phyloP scores from a whole-genome alignment of 305 asterid species.

The Stenogyne calaminthoides region DNA sequence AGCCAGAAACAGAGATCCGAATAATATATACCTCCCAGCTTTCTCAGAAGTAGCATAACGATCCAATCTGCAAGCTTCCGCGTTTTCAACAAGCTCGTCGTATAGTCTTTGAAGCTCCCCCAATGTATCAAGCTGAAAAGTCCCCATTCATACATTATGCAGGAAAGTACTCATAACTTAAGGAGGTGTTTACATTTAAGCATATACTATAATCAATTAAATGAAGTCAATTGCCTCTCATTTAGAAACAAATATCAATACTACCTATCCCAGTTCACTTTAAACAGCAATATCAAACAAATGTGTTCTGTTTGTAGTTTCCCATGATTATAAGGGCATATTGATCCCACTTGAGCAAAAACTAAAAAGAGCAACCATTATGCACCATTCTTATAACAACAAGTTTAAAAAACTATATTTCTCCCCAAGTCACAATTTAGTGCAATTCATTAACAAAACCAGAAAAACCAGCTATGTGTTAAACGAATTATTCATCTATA shows the following conservation, averaged over 20 bases:
- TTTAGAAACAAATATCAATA: constrained; percentile 14
- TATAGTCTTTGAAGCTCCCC: constrained; percentile 88
- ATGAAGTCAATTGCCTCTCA: constrained; percentile 1
- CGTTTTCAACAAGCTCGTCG: constrained; percentile 77
- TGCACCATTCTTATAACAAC: neutral
- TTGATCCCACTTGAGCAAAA: neutral
- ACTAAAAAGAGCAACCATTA: neutral
- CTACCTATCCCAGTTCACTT: neutral
- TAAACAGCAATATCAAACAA: neutral
- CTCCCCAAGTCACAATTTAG: constrained; percentile 9
- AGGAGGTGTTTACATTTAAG: neutral
- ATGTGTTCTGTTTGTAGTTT: neutral
- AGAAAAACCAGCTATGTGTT: neutral
- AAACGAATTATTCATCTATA: neutral
- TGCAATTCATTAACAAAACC: neutral
- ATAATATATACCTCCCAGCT: constrained; percentile 57
- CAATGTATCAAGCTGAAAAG: constrained; percentile 75
- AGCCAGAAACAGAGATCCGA: neutral
- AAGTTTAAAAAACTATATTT: neutral
- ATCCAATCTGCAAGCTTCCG: constrained; percentile 77
- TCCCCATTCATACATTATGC: constrained; percentile 29
- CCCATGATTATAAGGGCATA: neutral
- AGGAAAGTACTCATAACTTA: neutral
- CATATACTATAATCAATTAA: neutral
- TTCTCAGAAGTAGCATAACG: constrained; percentile 76